These are phyloP conservation scores for Vachellia collinsii DNA, from an alignment of 306 rosid species.

Conservation along the genomic window DNA sequence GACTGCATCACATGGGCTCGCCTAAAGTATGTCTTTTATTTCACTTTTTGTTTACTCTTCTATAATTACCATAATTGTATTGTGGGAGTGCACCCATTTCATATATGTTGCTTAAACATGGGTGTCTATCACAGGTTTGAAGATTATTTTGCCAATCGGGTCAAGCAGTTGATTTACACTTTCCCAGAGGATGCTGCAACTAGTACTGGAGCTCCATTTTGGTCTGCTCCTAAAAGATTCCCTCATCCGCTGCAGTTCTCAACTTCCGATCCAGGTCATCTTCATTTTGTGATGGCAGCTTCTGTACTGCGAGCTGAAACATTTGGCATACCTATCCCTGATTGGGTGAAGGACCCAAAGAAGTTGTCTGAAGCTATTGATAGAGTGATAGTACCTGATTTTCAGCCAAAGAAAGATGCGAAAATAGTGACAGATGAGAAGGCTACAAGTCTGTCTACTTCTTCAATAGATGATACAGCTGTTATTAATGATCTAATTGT, in stretches of 20 bases:
- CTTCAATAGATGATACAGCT: conserved; percentile 84
- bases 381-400: conserved; percentile 76
- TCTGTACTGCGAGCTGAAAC: conserved; percentile 88
- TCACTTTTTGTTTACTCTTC: neutral
- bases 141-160: conserved; percentile 85
- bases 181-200: conserved; percentile 97
- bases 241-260: conserved; percentile 89
- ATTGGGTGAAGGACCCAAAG: conserved; percentile 73
- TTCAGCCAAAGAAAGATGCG: conserved; percentile 80
- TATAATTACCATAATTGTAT: neutral
- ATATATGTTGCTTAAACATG: neutral
- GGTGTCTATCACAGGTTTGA: conserved; percentile 68
- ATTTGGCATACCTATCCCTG: conserved; percentile 85
- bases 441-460: conserved; percentile 73
- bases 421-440: conserved; percentile 93
- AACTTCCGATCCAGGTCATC: conserved; percentile 68
- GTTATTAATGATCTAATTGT: conserved; percentile 70
- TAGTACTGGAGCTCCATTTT: conserved; percentile 91
- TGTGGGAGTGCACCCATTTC: neutral
- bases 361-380: conserved; percentile 82
- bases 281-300: conserved; percentile 80
- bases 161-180: conserved; percentile 88
- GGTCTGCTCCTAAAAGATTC: conserved; percentile 99
- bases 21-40: conserved; percentile 59
- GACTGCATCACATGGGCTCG: conserved; percentile 95